These are phyloP conservation scores for Epichloe gansuensis DNA, from an alignment of 2,329 filamentous ascomycete species.

Conservation along the genomic window DNA sequence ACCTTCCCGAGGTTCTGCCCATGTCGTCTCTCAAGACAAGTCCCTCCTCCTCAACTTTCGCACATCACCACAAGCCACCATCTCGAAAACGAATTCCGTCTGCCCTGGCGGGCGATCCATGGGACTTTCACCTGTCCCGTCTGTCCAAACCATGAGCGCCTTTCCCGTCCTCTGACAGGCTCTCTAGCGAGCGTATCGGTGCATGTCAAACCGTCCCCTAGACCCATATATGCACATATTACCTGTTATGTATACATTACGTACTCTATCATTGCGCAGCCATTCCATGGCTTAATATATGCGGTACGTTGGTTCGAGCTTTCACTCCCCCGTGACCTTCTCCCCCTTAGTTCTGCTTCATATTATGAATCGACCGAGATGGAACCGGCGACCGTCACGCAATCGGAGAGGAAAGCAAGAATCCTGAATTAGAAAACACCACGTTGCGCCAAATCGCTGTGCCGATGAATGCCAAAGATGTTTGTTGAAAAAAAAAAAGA, in stretches of 20 bases:
- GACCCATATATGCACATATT: slow-evolving; percentile 22
- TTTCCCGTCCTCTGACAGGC: slow-evolving; percentile 13
- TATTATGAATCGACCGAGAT: slow-evolving; percentile 1
- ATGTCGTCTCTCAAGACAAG: slow-evolving; percentile 6
- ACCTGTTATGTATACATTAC: slow-evolving; percentile 27
- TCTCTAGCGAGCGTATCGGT: slow-evolving; percentile 21
- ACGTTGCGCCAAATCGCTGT: slow-evolving; percentile 27
- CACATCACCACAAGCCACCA: slow-evolving; percentile 1
- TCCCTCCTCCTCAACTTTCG: not conserved
- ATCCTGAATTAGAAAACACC: slow-evolving; percentile 13
- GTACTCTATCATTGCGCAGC: slow-evolving; percentile 23
- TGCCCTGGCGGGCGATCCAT: slow-evolving; percentile 2
- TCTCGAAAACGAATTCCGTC: not conserved
- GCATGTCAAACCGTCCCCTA: slow-evolving; percentile 12
- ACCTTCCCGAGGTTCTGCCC: slow-evolving; percentile 6
- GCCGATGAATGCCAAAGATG: slow-evolving; percentile 28
- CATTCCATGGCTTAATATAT: slow-evolving; percentile 16
- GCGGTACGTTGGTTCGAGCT: slow-evolving; percentile 14
- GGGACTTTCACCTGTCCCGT: not conserved
- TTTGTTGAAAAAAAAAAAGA: slow-evolving; percentile 11
- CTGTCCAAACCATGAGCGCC: slow-evolving; percentile 8
- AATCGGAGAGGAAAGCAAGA: not conserved
- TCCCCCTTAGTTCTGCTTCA: slow-evolving; percentile 13
- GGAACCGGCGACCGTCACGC: not conserved
- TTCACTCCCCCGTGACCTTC: slow-evolving; percentile 1